Evolutionary conservation across 148 eudicot species (phyloP).

Genomic region (Fagopyrum esculentum): DNA sequence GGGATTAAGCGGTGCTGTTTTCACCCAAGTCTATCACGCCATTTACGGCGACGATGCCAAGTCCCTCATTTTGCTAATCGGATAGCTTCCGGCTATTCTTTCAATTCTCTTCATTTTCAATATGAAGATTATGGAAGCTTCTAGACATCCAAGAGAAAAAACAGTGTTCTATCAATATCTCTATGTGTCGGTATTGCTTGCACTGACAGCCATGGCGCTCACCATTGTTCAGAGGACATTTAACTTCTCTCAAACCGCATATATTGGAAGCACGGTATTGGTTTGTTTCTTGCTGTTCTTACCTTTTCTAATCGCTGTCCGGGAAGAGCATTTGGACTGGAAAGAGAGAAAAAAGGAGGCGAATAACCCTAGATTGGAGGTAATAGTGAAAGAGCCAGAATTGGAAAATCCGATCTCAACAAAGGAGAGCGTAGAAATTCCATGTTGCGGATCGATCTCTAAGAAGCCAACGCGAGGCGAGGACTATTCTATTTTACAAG

Average conservation of each 20-base stretch:
- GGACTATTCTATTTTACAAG: conserved; percentile 43
- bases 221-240: conserved; percentile 16
- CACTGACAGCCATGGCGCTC: conserved; percentile 26
- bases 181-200: conserved; percentile 26
- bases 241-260: conserved; percentile 12
- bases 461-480: conserved; percentile 40
- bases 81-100: conserved; percentile 31
- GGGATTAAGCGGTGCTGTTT: conserved; percentile 31
- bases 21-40: conserved; percentile 30
- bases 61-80: conserved; percentile 24
- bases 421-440: neutral
- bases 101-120: conserved; percentile 20
- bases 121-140: conserved; percentile 20
- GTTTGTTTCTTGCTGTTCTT: conserved; percentile 21
- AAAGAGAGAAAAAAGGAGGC: neutral
- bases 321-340: conserved; percentile 18
- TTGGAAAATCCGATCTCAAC: no score
- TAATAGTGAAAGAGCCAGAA: neutral
- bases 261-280: conserved; percentile 11
- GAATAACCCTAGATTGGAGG: neutral
- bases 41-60: conserved; percentile 27
- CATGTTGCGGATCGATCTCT: conserved; percentile 22
- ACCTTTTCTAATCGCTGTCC: conserved; percentile 15
- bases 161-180: conserved; percentile 31
- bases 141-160: conserved; percentile 23